Evolutionary conservation across 345 rosid genomes (phyloP), one percentile per base, ranked within the genome.

Genomic region (Salix caprea): DNA sequence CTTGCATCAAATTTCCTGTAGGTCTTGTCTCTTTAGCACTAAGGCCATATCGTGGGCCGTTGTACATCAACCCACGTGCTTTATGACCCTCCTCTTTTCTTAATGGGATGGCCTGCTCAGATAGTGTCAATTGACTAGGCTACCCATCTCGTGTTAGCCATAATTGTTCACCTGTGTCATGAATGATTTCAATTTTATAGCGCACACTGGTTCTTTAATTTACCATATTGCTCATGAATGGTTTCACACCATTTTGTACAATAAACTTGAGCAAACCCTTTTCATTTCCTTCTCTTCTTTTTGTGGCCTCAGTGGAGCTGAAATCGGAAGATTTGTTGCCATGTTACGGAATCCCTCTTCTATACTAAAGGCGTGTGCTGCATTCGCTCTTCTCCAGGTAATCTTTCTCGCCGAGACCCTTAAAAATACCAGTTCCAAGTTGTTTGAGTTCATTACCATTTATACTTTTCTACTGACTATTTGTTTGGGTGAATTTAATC

Each of bases 321-420:
- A 86, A 74, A 83, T 86, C 44, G 80, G 82, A 61, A 83, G 86
- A 83, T 83, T 86, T 69, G 80, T 86, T 52, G 30, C 86, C 61
- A 86, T 86, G 88, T 65, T 86, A 60, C 73, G 88, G 46, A 85
- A 81, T 74, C 80, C 82, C 19, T 86, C 77, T 60, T 71, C 78
- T 8, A 40, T 75, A 36, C 81, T 86, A 11, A 83, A 75, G 76
- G 65, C 82, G 0, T 86, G 88, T 79, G 79, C 88, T 28, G 81
- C 86, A 46, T 81, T 86, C 34, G 86, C 88, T 56, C 86, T 86
- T 79, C 78, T 86, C 64, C 88, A 86, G 82, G 88, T 86, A 61
- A 73, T 58, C 15, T 10, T n/a, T 2, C 36, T 23, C 4, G 4
- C 13, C 0, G 14, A 30, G 39, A 18, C 32, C 12, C 60, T 23